Evolutionary conservation across 257 asterid species (phyloP).

Genomic region (Scutellaria baicalensis): DNA sequence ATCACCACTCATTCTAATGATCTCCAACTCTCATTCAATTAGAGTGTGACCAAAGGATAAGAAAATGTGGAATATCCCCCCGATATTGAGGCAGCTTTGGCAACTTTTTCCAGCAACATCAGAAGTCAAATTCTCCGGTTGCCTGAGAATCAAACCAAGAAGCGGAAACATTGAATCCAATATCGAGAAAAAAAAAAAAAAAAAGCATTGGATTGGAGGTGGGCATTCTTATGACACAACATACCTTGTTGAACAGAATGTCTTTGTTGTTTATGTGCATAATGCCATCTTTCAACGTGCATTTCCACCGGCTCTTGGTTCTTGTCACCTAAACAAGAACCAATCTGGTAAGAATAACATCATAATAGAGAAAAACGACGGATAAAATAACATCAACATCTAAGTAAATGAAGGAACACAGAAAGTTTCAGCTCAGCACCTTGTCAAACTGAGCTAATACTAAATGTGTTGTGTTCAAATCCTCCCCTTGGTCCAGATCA

Average conservation of each 20-base stretch:
- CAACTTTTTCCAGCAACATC: conserved; percentile 25
- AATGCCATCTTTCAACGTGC: conserved; percentile 88
- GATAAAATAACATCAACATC: neutral
- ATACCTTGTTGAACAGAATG: conserved; percentile 70
- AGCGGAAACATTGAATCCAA: neutral
- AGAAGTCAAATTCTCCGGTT: conserved; percentile 81
- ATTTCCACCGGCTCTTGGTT: conserved; percentile 98
- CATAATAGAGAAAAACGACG: neutral
- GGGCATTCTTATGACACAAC: neutral
- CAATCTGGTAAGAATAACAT: neutral
- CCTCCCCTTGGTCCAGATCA: conserved; percentile 85
- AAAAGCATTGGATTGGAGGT: neutral
- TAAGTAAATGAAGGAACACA: neutral
- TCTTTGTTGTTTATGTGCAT: conserved; percentile 96
- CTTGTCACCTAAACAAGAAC: conserved; percentile 65
- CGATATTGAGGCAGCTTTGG: conserved; percentile 6
- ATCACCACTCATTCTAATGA: conserved; percentile 22
- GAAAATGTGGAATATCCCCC: conserved; percentile 5
- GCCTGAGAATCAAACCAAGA: conserved; percentile 45
- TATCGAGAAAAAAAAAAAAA: neutral
- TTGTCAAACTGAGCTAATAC: conserved; percentile 95
- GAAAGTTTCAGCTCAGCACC: conserved; percentile 25
- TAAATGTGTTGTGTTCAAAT: conserved; percentile 70
- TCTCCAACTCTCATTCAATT: conserved; percentile 21
- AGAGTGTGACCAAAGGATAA: conserved; percentile 17